Conservation (phyloP, 2,329 filamentous ascomycete genomes). For the Spiromastix sp. region DNA sequence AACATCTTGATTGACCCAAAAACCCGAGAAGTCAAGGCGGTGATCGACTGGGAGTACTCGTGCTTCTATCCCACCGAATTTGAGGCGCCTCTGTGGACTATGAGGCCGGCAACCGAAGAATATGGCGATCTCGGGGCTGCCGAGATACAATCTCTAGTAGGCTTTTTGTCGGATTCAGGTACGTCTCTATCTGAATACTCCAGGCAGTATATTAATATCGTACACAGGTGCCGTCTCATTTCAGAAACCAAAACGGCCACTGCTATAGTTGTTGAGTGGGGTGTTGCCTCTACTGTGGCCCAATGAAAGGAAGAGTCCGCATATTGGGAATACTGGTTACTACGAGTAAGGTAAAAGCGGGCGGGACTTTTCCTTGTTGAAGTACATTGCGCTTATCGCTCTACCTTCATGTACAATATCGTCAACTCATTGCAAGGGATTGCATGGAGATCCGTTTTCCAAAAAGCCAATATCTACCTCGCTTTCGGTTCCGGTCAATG, state of each 20-base stretch:
- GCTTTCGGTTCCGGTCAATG: too few relatives aligned
- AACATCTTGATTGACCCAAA: neutral
- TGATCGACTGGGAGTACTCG: neutral
- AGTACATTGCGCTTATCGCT: too few relatives aligned
- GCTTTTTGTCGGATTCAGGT: constrained; percentile 2
- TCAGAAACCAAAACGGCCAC: neutral
- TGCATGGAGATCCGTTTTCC: too few relatives aligned
- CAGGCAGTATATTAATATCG: constrained; percentile 1
- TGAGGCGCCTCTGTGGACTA: neutral
- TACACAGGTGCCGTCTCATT: constrained; percentile 4
- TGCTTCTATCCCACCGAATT: neutral
- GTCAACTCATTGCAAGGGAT: too few relatives aligned
- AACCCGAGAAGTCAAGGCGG: neutral
- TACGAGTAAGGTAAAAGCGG: too few relatives aligned
- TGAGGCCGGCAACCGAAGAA: neutral
- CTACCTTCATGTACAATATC: too few relatives aligned
- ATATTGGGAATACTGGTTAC: too few relatives aligned
- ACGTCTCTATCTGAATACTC: constrained; percentile 3
- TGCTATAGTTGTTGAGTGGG: neutral
- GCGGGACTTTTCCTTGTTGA: too few relatives aligned
- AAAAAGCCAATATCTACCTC: too few relatives aligned
- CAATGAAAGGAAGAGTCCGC: too few relatives aligned
- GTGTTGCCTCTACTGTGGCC: too few relatives aligned
- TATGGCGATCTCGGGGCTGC: constrained; percentile 1
- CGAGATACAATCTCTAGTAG: constrained; percentile 1